Conservation (phyloP, 345 rosid genomes). For the Rhodamnia argentea region DNA sequence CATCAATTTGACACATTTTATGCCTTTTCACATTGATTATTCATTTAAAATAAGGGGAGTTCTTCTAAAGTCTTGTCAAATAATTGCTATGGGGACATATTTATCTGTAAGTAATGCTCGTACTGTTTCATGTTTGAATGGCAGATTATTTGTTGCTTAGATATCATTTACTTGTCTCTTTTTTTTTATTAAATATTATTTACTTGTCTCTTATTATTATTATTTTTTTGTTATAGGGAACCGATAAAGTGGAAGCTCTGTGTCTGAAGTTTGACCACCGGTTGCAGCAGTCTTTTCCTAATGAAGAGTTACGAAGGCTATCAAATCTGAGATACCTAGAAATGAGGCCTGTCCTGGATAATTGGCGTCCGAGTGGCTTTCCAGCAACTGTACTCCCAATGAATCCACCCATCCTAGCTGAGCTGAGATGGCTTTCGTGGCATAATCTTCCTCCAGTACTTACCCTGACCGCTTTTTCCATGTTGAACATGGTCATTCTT, state of each 20-base stretch:
- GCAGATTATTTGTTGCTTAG: not conserved
- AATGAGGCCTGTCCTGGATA: not conserved
- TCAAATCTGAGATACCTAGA: not conserved
- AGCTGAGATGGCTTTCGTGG: not conserved
- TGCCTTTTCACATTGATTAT: not conserved
- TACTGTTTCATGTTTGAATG: not conserved
- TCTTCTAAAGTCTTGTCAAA: not conserved
- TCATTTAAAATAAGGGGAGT: not conserved
- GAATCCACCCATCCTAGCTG: not conserved
- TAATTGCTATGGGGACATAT: not conserved
- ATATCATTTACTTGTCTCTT: not conserved
- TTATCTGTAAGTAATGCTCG: not conserved
- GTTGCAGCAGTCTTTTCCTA: not conserved
- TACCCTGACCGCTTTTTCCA: not conserved
- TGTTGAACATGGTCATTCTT: not conserved
- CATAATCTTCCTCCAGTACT: not conserved
- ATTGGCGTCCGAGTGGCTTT: not conserved
- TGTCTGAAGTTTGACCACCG: not conserved
- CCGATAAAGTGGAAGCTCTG: not conserved
- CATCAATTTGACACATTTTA: not conserved
- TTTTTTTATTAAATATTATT: not conserved
- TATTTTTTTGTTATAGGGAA: not conserved
- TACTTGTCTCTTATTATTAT: not conserved
- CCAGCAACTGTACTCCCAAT: not conserved
- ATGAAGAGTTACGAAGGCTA: not conserved